These are phyloP conservation scores for Gnaphalium uliginosum DNA, from an alignment of 129 eudicot genomes.

Conservation along the genomic window DNA sequence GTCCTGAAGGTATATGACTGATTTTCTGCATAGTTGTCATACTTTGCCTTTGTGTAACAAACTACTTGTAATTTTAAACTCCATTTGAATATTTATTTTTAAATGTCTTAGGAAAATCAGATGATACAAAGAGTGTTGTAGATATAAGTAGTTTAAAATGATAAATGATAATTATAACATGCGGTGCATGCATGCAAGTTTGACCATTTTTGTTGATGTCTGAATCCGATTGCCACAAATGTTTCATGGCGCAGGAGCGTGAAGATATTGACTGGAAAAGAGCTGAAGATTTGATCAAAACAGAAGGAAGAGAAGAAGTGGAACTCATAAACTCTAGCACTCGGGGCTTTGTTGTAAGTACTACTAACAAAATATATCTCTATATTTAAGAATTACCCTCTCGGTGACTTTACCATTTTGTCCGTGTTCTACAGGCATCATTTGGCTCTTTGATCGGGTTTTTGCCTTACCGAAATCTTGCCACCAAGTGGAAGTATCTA, in stretches of 20 bases:
- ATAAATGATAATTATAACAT: too few relatives aligned
- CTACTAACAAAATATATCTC: slow-evolving; percentile 2
- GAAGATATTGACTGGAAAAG: slow-evolving; percentile 74
- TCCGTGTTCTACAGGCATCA: slow-evolving; percentile 57
- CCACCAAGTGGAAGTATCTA: slow-evolving; percentile 77
- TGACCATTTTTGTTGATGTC: too few relatives aligned
- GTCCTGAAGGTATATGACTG: slow-evolving; percentile 49
- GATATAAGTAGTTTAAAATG: too few relatives aligned
- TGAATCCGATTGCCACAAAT: slow-evolving; percentile 1
- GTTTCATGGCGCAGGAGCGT: slow-evolving; percentile 44
- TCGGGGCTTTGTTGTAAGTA: slow-evolving; percentile 83
- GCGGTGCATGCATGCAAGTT: too few relatives aligned
- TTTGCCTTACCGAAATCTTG: slow-evolving; percentile 86
- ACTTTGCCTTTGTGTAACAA: not conserved
- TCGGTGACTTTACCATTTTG: slow-evolving; percentile 18
- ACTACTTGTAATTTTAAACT: too few relatives aligned
- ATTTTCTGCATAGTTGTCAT: slow-evolving; percentile 13
- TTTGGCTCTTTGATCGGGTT: slow-evolving; percentile 87
- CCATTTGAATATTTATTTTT: too few relatives aligned
- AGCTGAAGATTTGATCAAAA: slow-evolving; percentile 58
- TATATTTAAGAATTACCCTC: slow-evolving; percentile 1
- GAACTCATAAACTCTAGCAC: slow-evolving; percentile 83
- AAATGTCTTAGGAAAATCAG: too few relatives aligned
- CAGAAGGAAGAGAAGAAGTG: slow-evolving; percentile 73
- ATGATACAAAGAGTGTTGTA: too few relatives aligned